A percentile compares a stretch with the other conserved stretches of the same genome.
Evolutionary conservation across 768 basidiomycete genomes (phyloP).

Genomic region (Naganishia randhawae): DNA sequence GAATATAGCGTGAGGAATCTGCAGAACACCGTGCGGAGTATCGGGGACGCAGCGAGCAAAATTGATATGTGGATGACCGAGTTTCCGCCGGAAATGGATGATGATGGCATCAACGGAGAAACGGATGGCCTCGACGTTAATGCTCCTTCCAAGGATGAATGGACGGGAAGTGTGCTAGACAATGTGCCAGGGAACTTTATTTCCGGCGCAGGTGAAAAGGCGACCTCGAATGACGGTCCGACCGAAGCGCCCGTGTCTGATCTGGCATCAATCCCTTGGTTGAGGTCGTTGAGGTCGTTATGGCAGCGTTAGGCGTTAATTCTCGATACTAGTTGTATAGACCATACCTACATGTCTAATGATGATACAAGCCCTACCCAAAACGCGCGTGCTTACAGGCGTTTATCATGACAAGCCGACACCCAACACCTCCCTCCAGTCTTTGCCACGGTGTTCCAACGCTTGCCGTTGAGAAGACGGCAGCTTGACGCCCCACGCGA

Average conservation of each 20-base stretch:
- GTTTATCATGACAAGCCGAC: neutral
- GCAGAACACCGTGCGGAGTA: slow-evolving; percentile 14
- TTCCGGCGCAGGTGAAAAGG: neutral
- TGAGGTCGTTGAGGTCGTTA: neutral
- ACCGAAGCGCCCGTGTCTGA: neutral
- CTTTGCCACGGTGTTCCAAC: neutral
- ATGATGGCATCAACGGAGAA: neutral
- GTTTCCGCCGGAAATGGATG: slow-evolving; percentile 2
- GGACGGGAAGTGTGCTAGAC: neutral
- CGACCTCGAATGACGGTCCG: neutral
- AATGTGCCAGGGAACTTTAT: neutral
- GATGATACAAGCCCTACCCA: neutral
- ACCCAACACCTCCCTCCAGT: neutral
- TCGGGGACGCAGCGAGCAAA: slow-evolving; percentile 12
- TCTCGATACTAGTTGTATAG: neutral
- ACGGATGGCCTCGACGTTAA: neutral
- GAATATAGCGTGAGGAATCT: slow-evolving; percentile 15
- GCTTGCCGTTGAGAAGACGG: neutral
- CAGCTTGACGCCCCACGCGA: slow-evolving; percentile 63
- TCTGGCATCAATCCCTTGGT: neutral
- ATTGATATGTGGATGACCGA: slow-evolving; percentile 13
- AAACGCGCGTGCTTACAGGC: neutral
- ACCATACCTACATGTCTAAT: neutral
- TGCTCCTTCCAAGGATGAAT: neutral
- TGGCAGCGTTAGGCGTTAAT: neutral